phyloP scores from a whole-genome alignment of 2,329 filamentous ascomycete species.

The Neophaeococcomyces mojaviensis region DNA sequence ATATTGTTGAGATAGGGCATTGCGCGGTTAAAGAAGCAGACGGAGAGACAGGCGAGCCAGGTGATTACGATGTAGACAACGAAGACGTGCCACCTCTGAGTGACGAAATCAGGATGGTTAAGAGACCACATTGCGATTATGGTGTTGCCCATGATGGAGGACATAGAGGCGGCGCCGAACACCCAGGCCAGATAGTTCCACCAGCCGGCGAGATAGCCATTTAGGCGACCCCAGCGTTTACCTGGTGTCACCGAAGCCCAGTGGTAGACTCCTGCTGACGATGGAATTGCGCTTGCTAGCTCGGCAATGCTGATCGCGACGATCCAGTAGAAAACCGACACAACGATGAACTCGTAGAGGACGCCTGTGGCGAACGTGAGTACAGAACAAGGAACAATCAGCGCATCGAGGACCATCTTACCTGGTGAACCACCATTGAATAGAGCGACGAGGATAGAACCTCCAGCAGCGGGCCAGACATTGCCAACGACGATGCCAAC shows the following conservation, averaged over 20 bases:
- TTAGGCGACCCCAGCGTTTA: slow-evolving; percentile 44
- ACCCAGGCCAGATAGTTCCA: slow-evolving; percentile 49
- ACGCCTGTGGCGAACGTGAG: no score
- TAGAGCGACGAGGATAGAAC: slow-evolving; percentile 19
- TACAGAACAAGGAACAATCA: no score
- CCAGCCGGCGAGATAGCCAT: slow-evolving; percentile 41
- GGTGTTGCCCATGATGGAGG: slow-evolving; percentile 52
- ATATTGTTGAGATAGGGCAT: slow-evolving; percentile 26
- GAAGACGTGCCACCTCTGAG: slow-evolving; percentile 53
- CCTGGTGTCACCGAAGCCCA: slow-evolving; percentile 55
- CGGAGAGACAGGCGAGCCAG: slow-evolving; percentile 14
- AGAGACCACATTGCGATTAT: slow-evolving; percentile 54
- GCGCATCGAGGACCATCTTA: no score
- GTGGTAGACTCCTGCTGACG: slow-evolving; percentile 53
- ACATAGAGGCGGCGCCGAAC: slow-evolving; percentile 53
- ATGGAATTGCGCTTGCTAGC: slow-evolving; percentile 55
- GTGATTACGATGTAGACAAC: slow-evolving; percentile 45
- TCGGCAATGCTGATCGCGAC: slow-evolving; percentile 54
- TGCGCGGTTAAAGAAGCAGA: slow-evolving; percentile 39
- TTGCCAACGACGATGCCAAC: slow-evolving; percentile 57
- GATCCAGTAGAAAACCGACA: slow-evolving; percentile 49
- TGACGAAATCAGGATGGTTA: slow-evolving; percentile 48
- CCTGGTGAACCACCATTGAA: slow-evolving; percentile 56
- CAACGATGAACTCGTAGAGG: slow-evolving; percentile 52
- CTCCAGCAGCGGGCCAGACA: slow-evolving; percentile 43